phyloP scores from a whole-genome alignment of 1,284 basidiomycete genomes.

The Malassezia japonica region DNA sequence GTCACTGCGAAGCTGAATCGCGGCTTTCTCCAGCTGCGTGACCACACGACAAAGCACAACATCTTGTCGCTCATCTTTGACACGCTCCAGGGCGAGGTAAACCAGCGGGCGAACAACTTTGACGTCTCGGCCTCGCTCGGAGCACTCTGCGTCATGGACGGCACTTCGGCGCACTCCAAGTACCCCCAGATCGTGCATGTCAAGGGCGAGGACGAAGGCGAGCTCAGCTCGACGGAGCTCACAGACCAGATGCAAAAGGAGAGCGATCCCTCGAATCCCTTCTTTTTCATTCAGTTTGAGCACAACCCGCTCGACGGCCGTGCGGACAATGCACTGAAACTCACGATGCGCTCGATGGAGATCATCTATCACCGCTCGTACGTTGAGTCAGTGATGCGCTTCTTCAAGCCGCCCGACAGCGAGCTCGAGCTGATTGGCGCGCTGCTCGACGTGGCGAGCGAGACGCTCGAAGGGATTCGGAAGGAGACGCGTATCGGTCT shows the following conservation, averaged over 20 bases:
- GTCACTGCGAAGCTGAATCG: slow-evolving; percentile 55
- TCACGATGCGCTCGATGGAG: slow-evolving; percentile 92
- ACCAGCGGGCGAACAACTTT: slow-evolving; percentile 77
- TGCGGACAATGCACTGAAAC: slow-evolving; percentile 80
- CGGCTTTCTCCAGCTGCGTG: slow-evolving; percentile 38
- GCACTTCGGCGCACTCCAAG: slow-evolving; percentile 69
- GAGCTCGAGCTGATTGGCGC: slow-evolving; percentile 83
- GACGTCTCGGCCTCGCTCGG: slow-evolving; percentile 75
- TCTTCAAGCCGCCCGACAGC: slow-evolving; percentile 88
- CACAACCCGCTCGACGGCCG: slow-evolving; percentile 83
- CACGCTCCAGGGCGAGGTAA: slow-evolving; percentile 70
- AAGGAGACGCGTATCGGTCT: slow-evolving; percentile 91
- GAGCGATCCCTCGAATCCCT: slow-evolving; percentile 57
- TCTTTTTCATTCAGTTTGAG: slow-evolving; percentile 88
- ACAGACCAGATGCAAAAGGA: slow-evolving; percentile 32
- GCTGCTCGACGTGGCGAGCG: slow-evolving; percentile 68
- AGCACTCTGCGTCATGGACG: slow-evolving; percentile 82
- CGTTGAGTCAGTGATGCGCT: slow-evolving; percentile 80
- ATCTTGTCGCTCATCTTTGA: slow-evolving; percentile 84
- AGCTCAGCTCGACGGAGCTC: neutral
- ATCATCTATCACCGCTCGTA: slow-evolving; percentile 94
- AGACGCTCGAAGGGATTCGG: slow-evolving; percentile 85
- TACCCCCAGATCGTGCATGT: slow-evolving; percentile 91
- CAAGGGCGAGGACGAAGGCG: slow-evolving; percentile 52
- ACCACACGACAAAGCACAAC: slow-evolving; percentile 52